These are phyloP conservation scores for Inonotus hispidus DNA, from an alignment of 1,284 basidiomycete species.

Conservation along the genomic window DNA sequence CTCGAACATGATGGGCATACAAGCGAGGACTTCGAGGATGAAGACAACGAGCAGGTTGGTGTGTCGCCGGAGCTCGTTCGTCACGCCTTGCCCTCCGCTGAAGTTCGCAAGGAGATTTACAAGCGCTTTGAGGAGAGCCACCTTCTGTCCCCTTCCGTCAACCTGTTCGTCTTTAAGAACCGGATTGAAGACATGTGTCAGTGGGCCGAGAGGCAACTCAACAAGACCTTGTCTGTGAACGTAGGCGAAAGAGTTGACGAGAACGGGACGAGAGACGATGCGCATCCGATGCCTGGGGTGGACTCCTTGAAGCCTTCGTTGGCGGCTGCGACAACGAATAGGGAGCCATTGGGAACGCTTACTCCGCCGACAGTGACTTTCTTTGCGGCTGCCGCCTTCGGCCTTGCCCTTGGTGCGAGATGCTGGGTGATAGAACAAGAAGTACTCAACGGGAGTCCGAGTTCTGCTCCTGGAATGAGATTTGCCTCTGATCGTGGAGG, in stretches of 20 bases:
- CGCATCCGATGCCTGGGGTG: neutral
- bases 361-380: conserved; percentile 47
- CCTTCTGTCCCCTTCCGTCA: conserved; percentile 36
- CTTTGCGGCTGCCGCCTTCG: conserved; percentile 49
- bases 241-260: neutral
- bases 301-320: neutral
- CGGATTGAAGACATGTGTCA: conserved; percentile 42
- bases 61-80: conserved; percentile 9
- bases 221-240: neutral
- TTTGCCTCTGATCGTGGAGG: neutral
- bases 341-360: neutral
- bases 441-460: neutral
- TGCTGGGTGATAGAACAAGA: conserved; percentile 23
- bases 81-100: neutral
- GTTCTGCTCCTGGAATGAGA: neutral
- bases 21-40: conserved; percentile 6
- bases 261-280: neutral
- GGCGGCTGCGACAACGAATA: neutral
- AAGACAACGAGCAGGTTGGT: conserved; percentile 3
- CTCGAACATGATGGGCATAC: neutral
- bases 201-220: conserved; percentile 28
- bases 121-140: conserved; percentile 5
- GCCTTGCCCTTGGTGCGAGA: conserved; percentile 52
- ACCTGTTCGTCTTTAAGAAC: conserved; percentile 42
- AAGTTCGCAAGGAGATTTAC: conserved; percentile 9